Evolutionary conservation across 2,329 filamentous ascomycete species (phyloP).

Genomic region (Microcyclosporella mali): DNA sequence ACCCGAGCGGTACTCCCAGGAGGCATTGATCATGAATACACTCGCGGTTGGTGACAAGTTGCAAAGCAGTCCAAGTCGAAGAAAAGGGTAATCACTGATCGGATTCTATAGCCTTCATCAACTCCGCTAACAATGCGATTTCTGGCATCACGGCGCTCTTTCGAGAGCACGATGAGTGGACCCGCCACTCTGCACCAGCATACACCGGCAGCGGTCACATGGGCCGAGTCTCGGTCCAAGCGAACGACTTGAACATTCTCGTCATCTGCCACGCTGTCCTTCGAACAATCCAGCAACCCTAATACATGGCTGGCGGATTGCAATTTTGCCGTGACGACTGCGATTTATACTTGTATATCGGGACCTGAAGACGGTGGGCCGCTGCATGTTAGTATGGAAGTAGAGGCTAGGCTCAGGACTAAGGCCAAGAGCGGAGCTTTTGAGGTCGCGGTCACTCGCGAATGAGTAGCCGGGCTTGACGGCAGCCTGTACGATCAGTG

Average conservation of each 20-base stretch:
- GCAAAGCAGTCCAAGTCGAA: no score
- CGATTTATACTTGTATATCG: conserved; percentile 40
- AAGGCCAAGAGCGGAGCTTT: no score
- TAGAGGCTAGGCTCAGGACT: no score
- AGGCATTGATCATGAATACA: conserved; percentile 19
- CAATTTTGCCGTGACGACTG: conserved; percentile 38
- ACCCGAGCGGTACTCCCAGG: conserved; percentile 18
- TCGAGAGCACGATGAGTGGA: conserved; percentile 14
- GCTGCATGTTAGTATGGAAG: not conserved
- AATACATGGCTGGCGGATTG: conserved; percentile 43
- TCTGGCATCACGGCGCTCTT: conserved; percentile 36
- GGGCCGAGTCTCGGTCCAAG: conserved; percentile 43
- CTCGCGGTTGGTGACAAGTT: conserved; percentile 13
- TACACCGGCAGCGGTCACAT: conserved; percentile 42
- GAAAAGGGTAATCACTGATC: not conserved
- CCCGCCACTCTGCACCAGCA: conserved; percentile 26
- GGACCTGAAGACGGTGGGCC: conserved; percentile 26
- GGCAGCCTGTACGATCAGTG: no score
- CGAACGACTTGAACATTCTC: conserved; percentile 38
- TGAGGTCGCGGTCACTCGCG: no score
- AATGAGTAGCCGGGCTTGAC: no score
- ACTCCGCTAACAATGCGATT: conserved; percentile 39
- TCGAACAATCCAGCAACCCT: conserved; percentile 36
- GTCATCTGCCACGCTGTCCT: conserved; percentile 42
- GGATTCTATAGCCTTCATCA: conserved; percentile 35